Base-by-base conservation (phyloP, 768 basidiomycete species). In the Amanita brunnescens region DNA sequence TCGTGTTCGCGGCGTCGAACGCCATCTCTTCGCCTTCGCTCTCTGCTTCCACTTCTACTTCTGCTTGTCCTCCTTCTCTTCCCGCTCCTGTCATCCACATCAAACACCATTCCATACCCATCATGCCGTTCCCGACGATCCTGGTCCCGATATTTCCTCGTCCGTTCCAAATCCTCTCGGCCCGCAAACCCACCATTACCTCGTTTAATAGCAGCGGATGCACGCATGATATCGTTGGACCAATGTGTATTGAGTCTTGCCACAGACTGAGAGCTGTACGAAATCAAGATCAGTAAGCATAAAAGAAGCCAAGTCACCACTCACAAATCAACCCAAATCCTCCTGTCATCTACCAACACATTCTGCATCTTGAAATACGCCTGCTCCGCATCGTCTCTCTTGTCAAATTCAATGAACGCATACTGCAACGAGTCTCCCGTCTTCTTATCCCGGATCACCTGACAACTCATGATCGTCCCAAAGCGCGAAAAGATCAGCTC, bases 341-440 rank as follows among this genome's bases (percentile, higher is more conserved):
- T 81, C 12, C 93, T 80, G 67, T 99, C 96, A 62, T 99, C 96
- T 10, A 99, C 88, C 9, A 99, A 72, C 0, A 98, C 96, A 60
- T 98, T 98, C 64, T 98, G 96, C 96, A 99, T 99, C 67, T 98
- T 99, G 72, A 98, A 94, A 67, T 98, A 99, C 7, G 91, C 96
- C 81, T 92, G 87, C 67, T 99, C 95, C 6, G 95, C 93, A 33
- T 93, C 87, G 55, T 91, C 92, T 38, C 84, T 71, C 64, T 88
- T 90, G 62, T 94, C 92, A 70, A 97, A 99, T 67, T 99, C 96
- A 58, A 99, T 92, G 61, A 99, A 98, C 7, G 96, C 96, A 63
- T 98, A 99, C 64, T 98, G 96, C 54, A 99, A 67, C 24, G 89
- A 93, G 66, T 99, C 96, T 0, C 96, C 94, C 7, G 93, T 94